Conservation (phyloP, 208 protist species). For the Acanthamoeba sp. region DNA sequence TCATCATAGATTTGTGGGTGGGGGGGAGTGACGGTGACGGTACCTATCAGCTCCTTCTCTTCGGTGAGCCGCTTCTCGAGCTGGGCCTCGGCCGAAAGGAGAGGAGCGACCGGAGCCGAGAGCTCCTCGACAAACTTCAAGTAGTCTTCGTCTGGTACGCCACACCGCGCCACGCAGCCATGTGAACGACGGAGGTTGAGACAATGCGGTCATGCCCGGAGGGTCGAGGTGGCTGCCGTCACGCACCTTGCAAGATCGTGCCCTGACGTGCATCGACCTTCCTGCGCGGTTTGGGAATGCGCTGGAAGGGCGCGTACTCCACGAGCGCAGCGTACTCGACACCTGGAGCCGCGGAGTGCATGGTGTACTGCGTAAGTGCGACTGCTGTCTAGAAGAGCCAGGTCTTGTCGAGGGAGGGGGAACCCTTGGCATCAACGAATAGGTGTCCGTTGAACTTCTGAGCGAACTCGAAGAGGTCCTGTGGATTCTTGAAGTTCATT, state of each 20-base stretch:
- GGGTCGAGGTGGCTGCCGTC: no score
- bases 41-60: constrained; percentile 62
- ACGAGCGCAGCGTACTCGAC: constrained; percentile 40
- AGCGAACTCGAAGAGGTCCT: constrained; percentile 49
- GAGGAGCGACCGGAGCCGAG: not conserved
- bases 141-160: constrained; percentile 70
- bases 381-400: no score
- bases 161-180: no score
- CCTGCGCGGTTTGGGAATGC: constrained; percentile 3
- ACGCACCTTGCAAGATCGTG: constrained; percentile 30
- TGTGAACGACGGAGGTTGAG: no score
- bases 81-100: constrained; percentile 49
- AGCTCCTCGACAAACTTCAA: constrained; percentile 51
- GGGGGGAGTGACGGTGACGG: no score
- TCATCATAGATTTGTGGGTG: no score
- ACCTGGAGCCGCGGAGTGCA: not conserved
- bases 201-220: no score
- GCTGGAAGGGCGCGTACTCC: constrained; percentile 64
- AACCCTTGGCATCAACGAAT: constrained; percentile 48
- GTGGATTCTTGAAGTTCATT: constrained; percentile 37
- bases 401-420: no score
- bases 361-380: not conserved
- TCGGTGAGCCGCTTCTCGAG: constrained; percentile 67
- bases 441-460: constrained; percentile 64
- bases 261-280: constrained; percentile 43